Conservation (phyloP, 1,284 basidiomycete genomes). For the Puccinia horiana region DNA sequence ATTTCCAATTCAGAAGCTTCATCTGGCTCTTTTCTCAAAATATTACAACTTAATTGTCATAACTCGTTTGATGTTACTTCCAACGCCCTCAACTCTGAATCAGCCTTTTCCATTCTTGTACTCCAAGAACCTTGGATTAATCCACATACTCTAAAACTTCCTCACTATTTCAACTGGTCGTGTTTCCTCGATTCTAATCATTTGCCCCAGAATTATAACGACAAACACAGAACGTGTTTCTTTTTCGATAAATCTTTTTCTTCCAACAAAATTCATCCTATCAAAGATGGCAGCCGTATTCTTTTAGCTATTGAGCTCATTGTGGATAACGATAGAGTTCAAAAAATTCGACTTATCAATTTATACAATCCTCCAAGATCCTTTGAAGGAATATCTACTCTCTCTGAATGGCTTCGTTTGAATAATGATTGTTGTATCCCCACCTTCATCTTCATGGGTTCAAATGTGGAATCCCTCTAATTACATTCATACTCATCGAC, state of each 20-base stretch:
- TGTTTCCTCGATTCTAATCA: not conserved
- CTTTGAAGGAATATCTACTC: not conserved
- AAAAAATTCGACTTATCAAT: not conserved
- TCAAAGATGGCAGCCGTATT: not conserved
- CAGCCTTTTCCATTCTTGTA: not conserved
- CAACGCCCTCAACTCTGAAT: not conserved
- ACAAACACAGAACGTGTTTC: not conserved
- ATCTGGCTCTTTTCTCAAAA: not conserved
- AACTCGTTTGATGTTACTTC: not conserved
- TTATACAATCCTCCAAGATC: not conserved
- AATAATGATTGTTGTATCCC: not conserved
- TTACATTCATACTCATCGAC: not conserved
- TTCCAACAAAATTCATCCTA: not conserved
- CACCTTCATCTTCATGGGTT: constrained; percentile 2
- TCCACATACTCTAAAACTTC: not conserved
- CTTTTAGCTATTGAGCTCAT: not conserved
- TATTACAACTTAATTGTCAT: not conserved
- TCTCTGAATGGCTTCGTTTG: not conserved
- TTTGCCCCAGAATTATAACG: not conserved
- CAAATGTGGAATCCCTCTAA: constrained; percentile 6
- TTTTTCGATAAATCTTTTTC: not conserved
- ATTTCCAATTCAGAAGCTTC: not conserved
- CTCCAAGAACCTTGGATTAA: constrained; percentile 6
- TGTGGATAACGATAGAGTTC: not conserved
- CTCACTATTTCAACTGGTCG: not conserved